These are phyloP conservation scores for Boletus tylopilopsis DNA, from an alignment of 768 basidiomycete genomes.

Conservation along the genomic window DNA sequence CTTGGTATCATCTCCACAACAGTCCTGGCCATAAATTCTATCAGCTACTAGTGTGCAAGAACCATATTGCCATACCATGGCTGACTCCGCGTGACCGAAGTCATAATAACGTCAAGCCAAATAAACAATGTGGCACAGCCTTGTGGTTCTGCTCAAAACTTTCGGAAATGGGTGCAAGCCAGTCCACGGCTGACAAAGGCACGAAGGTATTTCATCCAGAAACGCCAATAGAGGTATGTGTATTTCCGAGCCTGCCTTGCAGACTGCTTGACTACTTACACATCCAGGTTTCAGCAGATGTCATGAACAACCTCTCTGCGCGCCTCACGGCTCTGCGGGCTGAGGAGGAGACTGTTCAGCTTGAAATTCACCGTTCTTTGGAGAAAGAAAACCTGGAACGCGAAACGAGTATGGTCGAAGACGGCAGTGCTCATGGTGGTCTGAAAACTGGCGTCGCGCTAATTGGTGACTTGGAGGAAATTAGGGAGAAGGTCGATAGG, in stretches of 20 bases:
- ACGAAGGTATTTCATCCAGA: slow-evolving; percentile 58
- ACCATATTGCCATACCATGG: too few relatives aligned
- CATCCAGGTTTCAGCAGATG: slow-evolving; percentile 73
- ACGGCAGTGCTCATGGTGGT: slow-evolving; percentile 36
- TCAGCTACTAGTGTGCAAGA: too few relatives aligned
- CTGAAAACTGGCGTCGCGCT: slow-evolving; percentile 60
- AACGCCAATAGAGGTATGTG: slow-evolving; percentile 49
- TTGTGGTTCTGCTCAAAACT: background rate
- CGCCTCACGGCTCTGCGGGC: slow-evolving; percentile 53
- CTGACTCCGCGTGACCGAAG: too few relatives aligned
- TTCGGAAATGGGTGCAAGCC: slow-evolving; percentile 58
- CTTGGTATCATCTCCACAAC: too few relatives aligned
- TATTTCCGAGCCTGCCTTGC: background rate
- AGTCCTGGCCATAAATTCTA: too few relatives aligned
- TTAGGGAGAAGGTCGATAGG: slow-evolving; percentile 67
- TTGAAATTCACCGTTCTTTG: slow-evolving; percentile 72
- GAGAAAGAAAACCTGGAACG: slow-evolving; percentile 87
- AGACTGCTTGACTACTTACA: slow-evolving; percentile 8
- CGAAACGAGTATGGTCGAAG: slow-evolving; percentile 55
- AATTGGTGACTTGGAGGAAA: slow-evolving; percentile 71
- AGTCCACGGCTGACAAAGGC: slow-evolving; percentile 55
- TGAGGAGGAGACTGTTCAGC: slow-evolving; percentile 66
- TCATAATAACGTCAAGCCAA: too few relatives aligned
- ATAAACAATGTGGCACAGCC: too few relatives aligned
- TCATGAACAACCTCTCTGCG: slow-evolving; percentile 77